Percentiles rank a stretch among this genome's conserved stretches.
Conservation (phyloP, 2,329 filamentous ascomycete genomes). For the Dothideomycetes sp. region DNA sequence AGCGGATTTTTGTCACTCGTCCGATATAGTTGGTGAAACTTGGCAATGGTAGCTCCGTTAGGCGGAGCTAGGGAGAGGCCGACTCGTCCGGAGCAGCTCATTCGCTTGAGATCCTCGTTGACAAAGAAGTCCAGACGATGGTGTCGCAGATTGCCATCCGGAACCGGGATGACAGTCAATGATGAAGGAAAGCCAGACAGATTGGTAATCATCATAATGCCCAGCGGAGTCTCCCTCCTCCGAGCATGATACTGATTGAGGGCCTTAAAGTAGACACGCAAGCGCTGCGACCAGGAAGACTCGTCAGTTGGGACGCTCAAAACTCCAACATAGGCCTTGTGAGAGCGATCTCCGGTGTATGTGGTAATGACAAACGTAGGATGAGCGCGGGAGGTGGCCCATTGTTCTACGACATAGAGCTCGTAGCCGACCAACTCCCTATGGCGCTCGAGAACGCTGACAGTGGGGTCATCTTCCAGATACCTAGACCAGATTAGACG, state of each 20-base stretch:
- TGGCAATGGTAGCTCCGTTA: slow-evolving; percentile 70
- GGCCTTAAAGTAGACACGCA: slow-evolving; percentile 77
- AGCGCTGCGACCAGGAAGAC: slow-evolving; percentile 62
- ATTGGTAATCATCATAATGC: slow-evolving; percentile 88
- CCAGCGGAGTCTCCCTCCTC: slow-evolving; percentile 68
- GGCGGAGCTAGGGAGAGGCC: slow-evolving; percentile 73
- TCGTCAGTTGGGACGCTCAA: slow-evolving; percentile 75
- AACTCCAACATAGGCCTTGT: slow-evolving; percentile 69
- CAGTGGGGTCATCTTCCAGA: slow-evolving; percentile 73
- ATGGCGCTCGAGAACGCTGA: slow-evolving; percentile 62
- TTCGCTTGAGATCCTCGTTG: slow-evolving; percentile 84
- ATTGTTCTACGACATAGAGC: slow-evolving; percentile 91
- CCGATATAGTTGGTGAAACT: slow-evolving; percentile 84
- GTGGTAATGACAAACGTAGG: slow-evolving; percentile 88
- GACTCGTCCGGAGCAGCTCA: slow-evolving; percentile 83
- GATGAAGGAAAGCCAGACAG: slow-evolving; percentile 84
- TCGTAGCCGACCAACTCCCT: slow-evolving; percentile 72
- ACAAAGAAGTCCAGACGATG: slow-evolving; percentile 81
- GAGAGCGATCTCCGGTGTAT: slow-evolving; percentile 76
- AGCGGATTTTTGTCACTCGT: slow-evolving; percentile 74
- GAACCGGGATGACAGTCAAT: slow-evolving; percentile 81
- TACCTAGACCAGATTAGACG: slow-evolving; percentile 35
- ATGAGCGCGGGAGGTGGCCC: slow-evolving; percentile 84
- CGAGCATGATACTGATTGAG: slow-evolving; percentile 77
- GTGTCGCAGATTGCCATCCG: slow-evolving; percentile 71